Percentiles rank a stretch among this genome's conserved stretches.
These are phyloP conservation scores for Botrytis hyacinthi DNA, from an alignment of 2,329 filamentous ascomycete species.

Conservation along the genomic window DNA sequence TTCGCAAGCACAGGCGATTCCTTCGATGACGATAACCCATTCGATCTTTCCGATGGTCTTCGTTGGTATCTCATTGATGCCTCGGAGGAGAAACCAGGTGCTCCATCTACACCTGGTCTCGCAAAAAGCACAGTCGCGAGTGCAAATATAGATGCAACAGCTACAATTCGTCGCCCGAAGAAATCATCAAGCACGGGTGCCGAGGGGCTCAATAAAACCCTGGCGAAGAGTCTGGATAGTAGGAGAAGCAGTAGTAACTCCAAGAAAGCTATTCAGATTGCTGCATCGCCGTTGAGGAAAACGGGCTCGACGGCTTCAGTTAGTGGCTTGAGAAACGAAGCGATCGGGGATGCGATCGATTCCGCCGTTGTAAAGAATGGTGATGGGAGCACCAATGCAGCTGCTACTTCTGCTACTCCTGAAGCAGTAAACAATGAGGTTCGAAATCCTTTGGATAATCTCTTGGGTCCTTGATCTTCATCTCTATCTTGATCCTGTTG, in stretches of 20 bases:
- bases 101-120: conserved; percentile 87
- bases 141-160: conserved; percentile 82
- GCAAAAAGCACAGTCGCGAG: conserved; percentile 89
- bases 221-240: conserved; percentile 87
- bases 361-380: not conserved
- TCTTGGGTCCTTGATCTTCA: conserved; percentile 33
- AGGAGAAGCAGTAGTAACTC: conserved; percentile 84
- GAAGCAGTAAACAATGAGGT: conserved; percentile 31
- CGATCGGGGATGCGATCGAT: not conserved
- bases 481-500: conserved; percentile 11
- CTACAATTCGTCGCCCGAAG: conserved; percentile 56
- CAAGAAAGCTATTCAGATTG: conserved; percentile 64
- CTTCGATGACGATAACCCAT: conserved; percentile 89
- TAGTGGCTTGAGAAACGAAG: conserved; percentile 29
- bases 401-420: conserved; percentile 18
- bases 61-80: conserved; percentile 97
- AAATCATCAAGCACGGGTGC: conserved; percentile 52
- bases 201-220: conserved; percentile 71
- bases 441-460: conserved; percentile 33
- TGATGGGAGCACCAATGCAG: conserved; percentile 14
- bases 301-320: conserved; percentile 31
- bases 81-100: conserved; percentile 84
- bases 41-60: conserved; percentile 90
- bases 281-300: conserved; percentile 29
- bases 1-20: conserved; percentile 55